Evolutionary conservation across 108 stramenopile genomes (phyloP).

Genomic region (Asterionellopsis glacialis): DNA sequence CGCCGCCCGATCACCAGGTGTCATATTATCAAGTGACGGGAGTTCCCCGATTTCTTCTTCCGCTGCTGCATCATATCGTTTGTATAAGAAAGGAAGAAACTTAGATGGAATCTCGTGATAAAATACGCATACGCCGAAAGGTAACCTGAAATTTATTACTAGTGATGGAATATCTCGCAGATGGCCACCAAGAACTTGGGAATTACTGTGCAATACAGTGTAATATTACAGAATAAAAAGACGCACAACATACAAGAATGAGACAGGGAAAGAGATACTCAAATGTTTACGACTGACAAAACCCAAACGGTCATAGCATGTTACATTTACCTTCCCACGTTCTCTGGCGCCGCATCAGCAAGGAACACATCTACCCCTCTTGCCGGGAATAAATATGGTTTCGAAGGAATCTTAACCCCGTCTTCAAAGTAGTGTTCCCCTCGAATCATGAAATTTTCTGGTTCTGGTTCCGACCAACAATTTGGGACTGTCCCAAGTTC

Average conservation of each 20-base stretch:
- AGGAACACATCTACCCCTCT: constrained; percentile 83
- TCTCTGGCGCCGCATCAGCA: constrained; percentile 46
- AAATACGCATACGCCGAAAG: constrained; percentile 78
- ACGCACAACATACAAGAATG: too few relatives aligned
- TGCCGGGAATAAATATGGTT: constrained; percentile 46
- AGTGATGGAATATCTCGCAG: constrained; percentile 75
- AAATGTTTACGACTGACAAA: too few relatives aligned
- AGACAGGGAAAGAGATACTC: too few relatives aligned
- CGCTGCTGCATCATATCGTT: background rate
- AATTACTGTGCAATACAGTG: background rate
- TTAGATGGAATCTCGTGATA: constrained; percentile 82
- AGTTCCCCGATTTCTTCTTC: background rate
- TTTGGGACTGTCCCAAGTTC: constrained; percentile 29
- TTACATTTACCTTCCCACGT: constrained; percentile 28
- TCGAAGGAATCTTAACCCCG: constrained; percentile 57
- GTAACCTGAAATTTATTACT: constrained; percentile 85
- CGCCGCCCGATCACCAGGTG: background rate
- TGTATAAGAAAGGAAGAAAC: constrained; percentile 60
- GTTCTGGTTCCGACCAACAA: constrained; percentile 73
- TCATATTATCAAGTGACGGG: background rate
- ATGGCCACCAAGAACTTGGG: constrained; percentile 54
- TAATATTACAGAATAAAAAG: too few relatives aligned
- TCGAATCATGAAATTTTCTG: constrained; percentile 60
- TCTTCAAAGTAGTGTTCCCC: constrained; percentile 65
- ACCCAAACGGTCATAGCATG: too few relatives aligned